phyloP scores from a whole-genome alignment of 345 rosid species.

The Salix udensis region DNA sequence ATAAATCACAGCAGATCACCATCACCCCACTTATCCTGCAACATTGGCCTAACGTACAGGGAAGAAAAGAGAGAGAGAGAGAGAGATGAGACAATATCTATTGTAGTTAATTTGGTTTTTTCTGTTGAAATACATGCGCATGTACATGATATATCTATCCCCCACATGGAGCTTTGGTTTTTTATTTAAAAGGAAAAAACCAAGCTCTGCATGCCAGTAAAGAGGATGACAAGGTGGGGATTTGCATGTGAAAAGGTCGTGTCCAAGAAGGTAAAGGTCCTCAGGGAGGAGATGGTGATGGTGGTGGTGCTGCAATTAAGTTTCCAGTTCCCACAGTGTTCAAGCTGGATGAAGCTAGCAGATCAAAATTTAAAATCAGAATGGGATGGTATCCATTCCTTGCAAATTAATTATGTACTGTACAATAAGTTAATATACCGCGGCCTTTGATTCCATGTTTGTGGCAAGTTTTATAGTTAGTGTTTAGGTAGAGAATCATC shows the following conservation, averaged over 20 bases:
- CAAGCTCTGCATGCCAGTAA: slow-evolving; percentile 13
- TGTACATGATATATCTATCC: background rate
- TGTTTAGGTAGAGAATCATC: slow-evolving; percentile 24
- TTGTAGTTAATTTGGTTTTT: background rate
- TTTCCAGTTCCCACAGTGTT: background rate
- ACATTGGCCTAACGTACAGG: background rate
- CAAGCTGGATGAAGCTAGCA: background rate
- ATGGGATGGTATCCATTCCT: background rate
- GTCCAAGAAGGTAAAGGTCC: background rate
- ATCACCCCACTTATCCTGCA: background rate
- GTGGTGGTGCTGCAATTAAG: background rate
- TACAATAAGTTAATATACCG: background rate
- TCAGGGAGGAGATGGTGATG: background rate
- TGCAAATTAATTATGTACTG: background rate
- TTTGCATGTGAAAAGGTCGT: background rate
- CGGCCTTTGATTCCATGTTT: background rate
- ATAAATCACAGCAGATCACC: background rate
- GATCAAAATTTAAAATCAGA: background rate
- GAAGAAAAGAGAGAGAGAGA: background rate
- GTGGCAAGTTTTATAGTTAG: background rate
- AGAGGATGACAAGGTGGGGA: background rate
- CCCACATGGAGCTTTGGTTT: slow-evolving; percentile 29
- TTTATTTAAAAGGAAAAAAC: slow-evolving; percentile 45
- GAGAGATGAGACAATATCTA: background rate
- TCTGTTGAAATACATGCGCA: background rate